These are phyloP conservation scores for Decorospora gaudefroyi DNA, from an alignment of 2,329 filamentous ascomycete species.

Conservation along the genomic window DNA sequence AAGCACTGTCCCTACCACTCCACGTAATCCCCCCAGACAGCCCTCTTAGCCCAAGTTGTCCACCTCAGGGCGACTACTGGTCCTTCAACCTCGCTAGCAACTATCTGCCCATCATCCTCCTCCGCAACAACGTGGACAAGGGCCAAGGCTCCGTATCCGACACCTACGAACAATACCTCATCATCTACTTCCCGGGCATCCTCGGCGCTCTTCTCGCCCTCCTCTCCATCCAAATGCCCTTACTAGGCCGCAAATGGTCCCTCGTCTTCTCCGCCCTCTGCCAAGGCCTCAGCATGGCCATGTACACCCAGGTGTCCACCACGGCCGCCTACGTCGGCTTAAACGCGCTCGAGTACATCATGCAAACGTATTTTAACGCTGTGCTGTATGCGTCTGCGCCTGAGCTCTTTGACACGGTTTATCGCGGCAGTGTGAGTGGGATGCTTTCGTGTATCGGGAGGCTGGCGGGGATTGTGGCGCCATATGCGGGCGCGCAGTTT, in stretches of 20 bases:
- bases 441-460: constrained; percentile 39
- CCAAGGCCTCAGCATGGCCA: constrained; percentile 37
- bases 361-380: constrained; percentile 43
- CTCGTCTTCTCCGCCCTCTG: constrained; percentile 36
- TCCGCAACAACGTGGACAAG: constrained; percentile 36
- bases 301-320: constrained; percentile 37
- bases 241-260: constrained; percentile 38
- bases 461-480: constrained; percentile 36
- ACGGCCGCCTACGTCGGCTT: constrained; percentile 36
- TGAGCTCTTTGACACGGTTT: constrained; percentile 37
- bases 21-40: too few species aligned
- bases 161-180: constrained; percentile 39
- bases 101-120: constrained; percentile 36
- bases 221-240: constrained; percentile 33
- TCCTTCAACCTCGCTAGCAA: constrained; percentile 37
- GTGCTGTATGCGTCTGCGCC: constrained; percentile 39
- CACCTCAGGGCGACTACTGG: constrained; percentile 42
- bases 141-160: constrained; percentile 30
- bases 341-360: constrained; percentile 41
- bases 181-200: constrained; percentile 38
- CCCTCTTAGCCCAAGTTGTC: too few species aligned
- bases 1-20: background rate
- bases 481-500: constrained; percentile 34
- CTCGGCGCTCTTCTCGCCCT: constrained; percentile 32
- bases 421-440: constrained; percentile 38